Base-by-base conservation (phyloP, 2,329 filamentous ascomycete species). In the Fusarium redolens region DNA sequence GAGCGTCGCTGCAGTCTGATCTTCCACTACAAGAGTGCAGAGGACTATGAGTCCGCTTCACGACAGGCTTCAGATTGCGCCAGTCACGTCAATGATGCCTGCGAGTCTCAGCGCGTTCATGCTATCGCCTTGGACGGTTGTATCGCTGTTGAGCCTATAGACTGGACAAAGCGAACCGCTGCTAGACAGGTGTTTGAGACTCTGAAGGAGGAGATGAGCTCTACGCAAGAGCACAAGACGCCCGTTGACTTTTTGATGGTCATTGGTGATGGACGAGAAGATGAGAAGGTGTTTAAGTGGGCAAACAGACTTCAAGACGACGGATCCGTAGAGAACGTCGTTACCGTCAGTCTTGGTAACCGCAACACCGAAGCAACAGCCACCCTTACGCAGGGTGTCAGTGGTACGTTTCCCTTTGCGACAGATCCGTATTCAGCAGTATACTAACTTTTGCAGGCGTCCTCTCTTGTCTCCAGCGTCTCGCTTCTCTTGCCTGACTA, bases 251-350 rank as follows among this genome's bases (percentile, higher is more conserved):
- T 98, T 81, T 83, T 98, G 63, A 90, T 98, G 84, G 93, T 97
- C 11, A 90, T 95, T 38, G 96, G 96, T 41, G 95, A 98, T 78
- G 94, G 95, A 45, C 91, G 96, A 37, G 96, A 98, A 75, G 96
- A 98, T 74, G 96, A 98, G 79, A 92, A 94, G 75, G 92, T 97
- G 25, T 98, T 97, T 84, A 92, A 92, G 70, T 98, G 96, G 96
- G 96, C 96, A 22, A 97, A 98, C 82, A 87, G 90, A 54, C 84
- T 97, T 15, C 86, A 87, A 28, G 86, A 88, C 6, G 83, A 87
- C 13, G 87, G 88, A 22, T 83, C 84, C 5, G 87, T 95, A 47
- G 83, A 90, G 55, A 87, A 94, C 61, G 93, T 96, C 7, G 91
- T 92, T 69, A 97, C 95, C 4, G 95, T 97, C 28, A 97, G 93